Evolutionary conservation across 2,329 filamentous ascomycete genomes (phyloP).

Genomic region (Neofusicoccum parvum): DNA sequence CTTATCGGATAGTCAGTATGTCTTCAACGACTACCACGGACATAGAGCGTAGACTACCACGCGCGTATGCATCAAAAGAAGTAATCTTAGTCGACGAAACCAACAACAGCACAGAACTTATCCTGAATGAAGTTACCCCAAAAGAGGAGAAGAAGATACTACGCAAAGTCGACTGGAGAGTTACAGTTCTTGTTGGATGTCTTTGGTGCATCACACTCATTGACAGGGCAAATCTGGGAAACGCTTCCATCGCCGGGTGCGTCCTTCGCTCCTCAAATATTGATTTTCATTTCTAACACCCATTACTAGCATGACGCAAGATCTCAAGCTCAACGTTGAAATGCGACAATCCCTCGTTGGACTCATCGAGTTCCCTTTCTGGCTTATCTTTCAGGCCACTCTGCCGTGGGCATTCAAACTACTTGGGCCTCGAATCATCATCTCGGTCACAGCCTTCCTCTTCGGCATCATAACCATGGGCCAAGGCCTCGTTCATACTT

Average conservation of each 20-base stretch:
- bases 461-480: neutral
- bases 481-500: neutral
- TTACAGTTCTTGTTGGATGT: conserved; percentile 36
- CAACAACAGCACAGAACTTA: neutral
- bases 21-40: neutral
- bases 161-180: conserved; percentile 38
- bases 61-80: neutral
- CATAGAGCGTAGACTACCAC: neutral
- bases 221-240: conserved; percentile 27
- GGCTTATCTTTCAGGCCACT: neutral
- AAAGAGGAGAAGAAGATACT: conserved; percentile 35
- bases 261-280: neutral
- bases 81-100: neutral
- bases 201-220: conserved; percentile 31
- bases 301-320: conserved; percentile 26
- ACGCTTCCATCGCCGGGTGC: conserved; percentile 17
- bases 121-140: neutral
- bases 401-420: neutral
- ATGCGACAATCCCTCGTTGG: conserved; percentile 24
- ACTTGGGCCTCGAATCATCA: neutral
- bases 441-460: neutral
- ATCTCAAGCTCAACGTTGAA: conserved; percentile 25
- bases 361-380: neutral
- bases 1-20: neutral
- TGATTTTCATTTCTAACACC: neutral